A percentile compares a stretch with the other conserved stretches of the same genome.
phyloP scores from a whole-genome alignment of 805 yeast species.

The Pichia deserticola region DNA sequence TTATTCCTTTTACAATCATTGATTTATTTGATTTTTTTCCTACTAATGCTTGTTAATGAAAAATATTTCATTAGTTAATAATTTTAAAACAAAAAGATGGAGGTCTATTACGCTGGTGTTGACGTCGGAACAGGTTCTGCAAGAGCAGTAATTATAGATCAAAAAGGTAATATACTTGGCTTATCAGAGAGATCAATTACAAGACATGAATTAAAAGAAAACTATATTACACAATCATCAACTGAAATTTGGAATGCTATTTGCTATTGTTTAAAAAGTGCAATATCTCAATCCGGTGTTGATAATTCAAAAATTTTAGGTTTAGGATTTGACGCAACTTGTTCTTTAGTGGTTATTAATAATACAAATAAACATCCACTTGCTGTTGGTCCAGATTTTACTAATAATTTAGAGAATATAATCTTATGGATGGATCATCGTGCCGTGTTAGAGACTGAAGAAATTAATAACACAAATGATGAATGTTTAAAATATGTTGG shows the following conservation, averaged over 20 bases:
- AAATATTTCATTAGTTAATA: too few species aligned
- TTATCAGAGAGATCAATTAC: slow-evolving; percentile 73
- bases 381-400: slow-evolving; percentile 89
- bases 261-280: slow-evolving; percentile 71
- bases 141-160: slow-evolving; percentile 85
- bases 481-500: slow-evolving; percentile 86
- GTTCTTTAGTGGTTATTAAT: slow-evolving; percentile 80
- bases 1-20: too few species aligned
- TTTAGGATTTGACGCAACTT: slow-evolving; percentile 95
- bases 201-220: slow-evolving; percentile 66
- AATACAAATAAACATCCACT: slow-evolving; percentile 61
- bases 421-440: slow-evolving; percentile 99
- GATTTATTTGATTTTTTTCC: too few species aligned
- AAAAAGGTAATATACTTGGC: slow-evolving; percentile 72
- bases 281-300: slow-evolving; percentile 67
- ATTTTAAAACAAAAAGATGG: not conserved
- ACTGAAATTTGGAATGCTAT: slow-evolving; percentile 88
- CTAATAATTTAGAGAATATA: slow-evolving; percentile 66
- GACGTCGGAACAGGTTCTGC: slow-evolving; percentile 94
- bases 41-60: too few species aligned
- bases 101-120: slow-evolving; percentile 31
- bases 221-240: slow-evolving; percentile 77
- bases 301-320: slow-evolving; percentile 67
- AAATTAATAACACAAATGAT: slow-evolving; percentile 74
- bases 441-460: slow-evolving; percentile 72